Evolutionary conservation across 2,329 filamentous ascomycete genomes (phyloP).

Genomic region (Cordyceps sp.): DNA sequence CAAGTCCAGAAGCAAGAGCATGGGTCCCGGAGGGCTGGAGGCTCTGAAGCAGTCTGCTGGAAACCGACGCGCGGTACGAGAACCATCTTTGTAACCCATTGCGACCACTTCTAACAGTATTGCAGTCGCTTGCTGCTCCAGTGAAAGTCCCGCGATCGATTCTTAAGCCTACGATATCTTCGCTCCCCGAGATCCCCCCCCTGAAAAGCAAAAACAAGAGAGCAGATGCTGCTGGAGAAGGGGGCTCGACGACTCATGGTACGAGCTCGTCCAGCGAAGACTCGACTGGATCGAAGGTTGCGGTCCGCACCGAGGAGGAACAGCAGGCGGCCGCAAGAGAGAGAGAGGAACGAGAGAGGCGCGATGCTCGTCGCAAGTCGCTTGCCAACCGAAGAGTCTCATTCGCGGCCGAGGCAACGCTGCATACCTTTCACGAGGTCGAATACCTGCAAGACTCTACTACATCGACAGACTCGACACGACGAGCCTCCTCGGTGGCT

Average conservation of each 20-base stretch:
- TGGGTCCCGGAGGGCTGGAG: conserved; percentile 82
- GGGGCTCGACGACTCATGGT: conserved; percentile 1
- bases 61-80: conserved; percentile 61
- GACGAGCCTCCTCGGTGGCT: conserved; percentile 49
- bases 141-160: conserved; percentile 48
- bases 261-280: conserved; percentile 8
- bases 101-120: conserved; percentile 4
- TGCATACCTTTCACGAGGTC: conserved; percentile 93
- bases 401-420: conserved; percentile 89
- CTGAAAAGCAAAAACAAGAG: conserved; percentile 24
- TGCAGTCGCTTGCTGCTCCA: conserved; percentile 38
- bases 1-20: conserved; percentile 78
- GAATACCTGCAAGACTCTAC: conserved; percentile 82
- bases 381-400: conserved; percentile 86
- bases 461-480: conserved; percentile 58
- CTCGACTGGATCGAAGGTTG: conserved; percentile 36
- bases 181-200: conserved; percentile 49
- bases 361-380: conserved; percentile 83
- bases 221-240: background rate
- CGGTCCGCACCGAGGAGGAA: conserved; percentile 52
- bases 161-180: conserved; percentile 62
- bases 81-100: conserved; percentile 1
- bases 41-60: conserved; percentile 58
- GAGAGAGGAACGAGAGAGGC: conserved; percentile 55
- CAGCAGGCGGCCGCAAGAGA: conserved; percentile 54